A percentile compares a stretch with the other conserved stretches of the same genome.
Conservation (phyloP, 192 early-diverging fungal genomes). For the Anaeromyces robustus region DNA sequence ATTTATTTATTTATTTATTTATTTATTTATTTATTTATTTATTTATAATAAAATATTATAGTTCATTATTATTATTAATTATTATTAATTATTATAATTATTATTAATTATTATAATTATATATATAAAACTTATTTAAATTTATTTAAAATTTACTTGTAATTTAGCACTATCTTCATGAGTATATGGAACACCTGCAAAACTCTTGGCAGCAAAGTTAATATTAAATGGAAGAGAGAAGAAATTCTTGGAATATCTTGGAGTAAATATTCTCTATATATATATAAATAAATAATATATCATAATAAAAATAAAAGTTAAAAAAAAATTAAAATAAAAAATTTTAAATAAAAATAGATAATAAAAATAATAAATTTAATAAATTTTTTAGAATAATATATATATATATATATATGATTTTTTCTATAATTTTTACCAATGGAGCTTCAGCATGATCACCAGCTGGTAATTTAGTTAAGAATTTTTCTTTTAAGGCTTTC, state of each 20-base stretch:
- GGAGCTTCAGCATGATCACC: too few species aligned
- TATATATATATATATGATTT: too few species aligned
- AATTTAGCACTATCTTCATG: conserved; percentile 65
- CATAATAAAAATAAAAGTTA: too few species aligned
- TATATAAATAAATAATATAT: too few species aligned
- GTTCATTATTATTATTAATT: too few species aligned
- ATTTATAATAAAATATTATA: too few species aligned
- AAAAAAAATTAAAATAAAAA: too few species aligned
- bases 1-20: too few species aligned
- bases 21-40: too few species aligned
- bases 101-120: background rate
- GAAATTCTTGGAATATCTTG: conserved; percentile 45
- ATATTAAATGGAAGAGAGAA: conserved; percentile 72
- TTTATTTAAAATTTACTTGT: conserved; percentile 26
- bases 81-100: conserved; percentile 6
- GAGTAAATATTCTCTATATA: conserved; percentile 15
- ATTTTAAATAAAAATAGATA: too few species aligned
- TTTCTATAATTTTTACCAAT: background rate
- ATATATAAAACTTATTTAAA: background rate
- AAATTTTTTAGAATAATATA: too few species aligned
- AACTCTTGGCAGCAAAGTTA: conserved; percentile 62
- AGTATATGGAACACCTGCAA: conserved; percentile 68
- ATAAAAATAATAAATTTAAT: too few species aligned
- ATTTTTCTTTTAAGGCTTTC: conserved; percentile 7
- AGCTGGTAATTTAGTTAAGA: background rate